phyloP scores from a whole-genome alignment of 2,329 filamentous ascomycete species.

The Cytospora leucostoma region DNA sequence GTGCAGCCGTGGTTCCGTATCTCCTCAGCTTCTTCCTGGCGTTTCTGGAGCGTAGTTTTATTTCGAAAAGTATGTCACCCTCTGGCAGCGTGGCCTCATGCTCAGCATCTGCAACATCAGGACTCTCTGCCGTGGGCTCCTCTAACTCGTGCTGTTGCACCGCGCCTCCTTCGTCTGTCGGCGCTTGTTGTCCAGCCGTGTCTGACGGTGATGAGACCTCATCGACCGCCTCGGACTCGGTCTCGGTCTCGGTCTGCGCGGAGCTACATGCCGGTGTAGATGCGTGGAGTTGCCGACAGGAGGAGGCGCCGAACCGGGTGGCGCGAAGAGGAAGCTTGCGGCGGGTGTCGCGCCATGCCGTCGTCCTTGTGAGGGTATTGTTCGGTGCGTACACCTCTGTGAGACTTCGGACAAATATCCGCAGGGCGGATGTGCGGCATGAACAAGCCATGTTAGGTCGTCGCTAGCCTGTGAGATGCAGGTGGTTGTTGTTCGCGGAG shows the following conservation, averaged over 20 bases:
- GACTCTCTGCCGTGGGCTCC: not conserved
- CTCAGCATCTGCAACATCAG: not conserved
- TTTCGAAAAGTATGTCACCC: not conserved
- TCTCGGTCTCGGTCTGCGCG: not conserved
- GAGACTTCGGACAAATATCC: slow-evolving; percentile 51
- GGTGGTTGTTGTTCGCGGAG: no score
- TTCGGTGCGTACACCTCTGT: slow-evolving; percentile 41
- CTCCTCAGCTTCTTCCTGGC: not conserved
- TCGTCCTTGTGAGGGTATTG: not conserved
- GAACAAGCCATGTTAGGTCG: slow-evolving; percentile 47
- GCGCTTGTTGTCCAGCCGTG: not conserved
- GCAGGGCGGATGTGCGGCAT: slow-evolving; percentile 48
- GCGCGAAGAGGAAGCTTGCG: not conserved
- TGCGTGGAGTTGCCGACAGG: slow-evolving; percentile 4
- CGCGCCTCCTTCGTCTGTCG: not conserved
- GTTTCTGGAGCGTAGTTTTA: not conserved
- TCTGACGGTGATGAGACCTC: not conserved
- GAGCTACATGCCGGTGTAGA: not conserved
- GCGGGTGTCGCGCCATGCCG: slow-evolving; percentile 14
- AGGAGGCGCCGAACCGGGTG: not conserved
- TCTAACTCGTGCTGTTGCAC: not conserved
- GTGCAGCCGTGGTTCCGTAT: not conserved
- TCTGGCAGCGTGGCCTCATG: not conserved
- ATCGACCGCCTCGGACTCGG: not conserved
- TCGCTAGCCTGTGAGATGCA: not conserved